phyloP scores from a whole-genome alignment of 768 basidiomycete species.

The Vararia minispora region DNA sequence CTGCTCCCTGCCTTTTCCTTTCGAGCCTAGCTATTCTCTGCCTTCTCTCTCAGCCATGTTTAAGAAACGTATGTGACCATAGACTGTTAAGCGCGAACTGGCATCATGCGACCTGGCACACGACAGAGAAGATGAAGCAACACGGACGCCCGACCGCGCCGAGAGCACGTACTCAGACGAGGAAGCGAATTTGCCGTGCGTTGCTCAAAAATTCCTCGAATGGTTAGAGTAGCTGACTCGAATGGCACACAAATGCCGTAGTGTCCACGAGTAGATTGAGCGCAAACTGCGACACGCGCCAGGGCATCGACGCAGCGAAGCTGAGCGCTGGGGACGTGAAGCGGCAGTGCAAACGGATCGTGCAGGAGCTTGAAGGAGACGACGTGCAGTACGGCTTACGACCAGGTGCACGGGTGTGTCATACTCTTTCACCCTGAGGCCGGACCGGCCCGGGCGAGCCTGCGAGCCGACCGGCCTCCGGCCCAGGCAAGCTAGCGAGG shows the following conservation, averaged over 20 bases:
- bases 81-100: conserved; percentile 40
- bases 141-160: conserved; percentile 15
- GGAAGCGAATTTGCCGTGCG: conserved; percentile 36
- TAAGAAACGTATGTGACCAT: conserved; percentile 65
- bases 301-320: conserved; percentile 80
- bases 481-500: no score
- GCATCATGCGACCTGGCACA: conserved; percentile 28
- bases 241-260: conserved; percentile 19
- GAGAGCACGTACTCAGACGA: conserved; percentile 21
- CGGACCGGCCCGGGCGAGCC: no score
- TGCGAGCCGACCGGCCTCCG: no score
- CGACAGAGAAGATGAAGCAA: conserved; percentile 7
- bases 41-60: conserved; percentile 34
- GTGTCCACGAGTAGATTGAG: conserved; percentile 76
- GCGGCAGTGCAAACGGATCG: conserved; percentile 51
- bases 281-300: conserved; percentile 64
- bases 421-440: no score
- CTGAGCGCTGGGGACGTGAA: conserved; percentile 76
- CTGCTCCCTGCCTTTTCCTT: no score
- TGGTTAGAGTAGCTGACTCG: conserved; percentile 1
- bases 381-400: conserved; percentile 44
- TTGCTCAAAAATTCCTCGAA: conserved; percentile 7
- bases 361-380: conserved; percentile 31
- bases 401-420: conserved; percentile 44
- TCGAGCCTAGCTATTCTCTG: no score